phyloP scores from a whole-genome alignment of 2,329 filamentous ascomycete genomes.

The Huntiella savannae region DNA sequence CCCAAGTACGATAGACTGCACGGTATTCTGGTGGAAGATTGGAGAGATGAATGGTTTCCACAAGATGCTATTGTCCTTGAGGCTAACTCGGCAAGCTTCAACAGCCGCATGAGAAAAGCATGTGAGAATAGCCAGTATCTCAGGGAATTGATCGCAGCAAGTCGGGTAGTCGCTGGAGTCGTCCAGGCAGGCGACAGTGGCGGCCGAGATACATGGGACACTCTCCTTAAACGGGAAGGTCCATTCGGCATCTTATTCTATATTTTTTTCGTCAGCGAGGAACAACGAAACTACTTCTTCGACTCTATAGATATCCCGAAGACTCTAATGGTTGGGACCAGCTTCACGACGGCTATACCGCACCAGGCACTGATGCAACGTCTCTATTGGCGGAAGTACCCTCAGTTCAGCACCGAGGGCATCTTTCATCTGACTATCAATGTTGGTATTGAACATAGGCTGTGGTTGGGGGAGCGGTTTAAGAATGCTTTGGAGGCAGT shows the following conservation, averaged over 20 bases:
- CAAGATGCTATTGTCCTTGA: constrained; percentile 18
- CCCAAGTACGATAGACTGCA: constrained; percentile 21
- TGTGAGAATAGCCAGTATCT: constrained; percentile 15
- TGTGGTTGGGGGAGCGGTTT: not conserved
- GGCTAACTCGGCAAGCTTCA: constrained; percentile 22
- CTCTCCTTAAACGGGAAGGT: not conserved
- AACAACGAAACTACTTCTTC: constrained; percentile 27
- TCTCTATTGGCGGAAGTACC: not conserved
- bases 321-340: constrained; percentile 32
- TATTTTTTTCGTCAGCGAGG: constrained; percentile 21
- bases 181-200: too few relatives aligned
- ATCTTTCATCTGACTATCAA: not conserved
- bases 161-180: too few relatives aligned
- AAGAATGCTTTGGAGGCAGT: not conserved
- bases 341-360: constrained; percentile 22
- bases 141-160: constrained; percentile 15
- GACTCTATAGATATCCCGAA: constrained; percentile 27
- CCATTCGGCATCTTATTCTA: constrained; percentile 20
- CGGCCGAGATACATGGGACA: too few relatives aligned
- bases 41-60: constrained; percentile 14
- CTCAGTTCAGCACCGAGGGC: not conserved
- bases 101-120: constrained; percentile 17
- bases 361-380: not conserved
- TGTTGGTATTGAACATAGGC: constrained; percentile 1
- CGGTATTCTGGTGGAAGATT: constrained; percentile 13